Conservation (phyloP, 2,329 filamentous ascomycete species). For the Apiospora kogelbergensis region DNA sequence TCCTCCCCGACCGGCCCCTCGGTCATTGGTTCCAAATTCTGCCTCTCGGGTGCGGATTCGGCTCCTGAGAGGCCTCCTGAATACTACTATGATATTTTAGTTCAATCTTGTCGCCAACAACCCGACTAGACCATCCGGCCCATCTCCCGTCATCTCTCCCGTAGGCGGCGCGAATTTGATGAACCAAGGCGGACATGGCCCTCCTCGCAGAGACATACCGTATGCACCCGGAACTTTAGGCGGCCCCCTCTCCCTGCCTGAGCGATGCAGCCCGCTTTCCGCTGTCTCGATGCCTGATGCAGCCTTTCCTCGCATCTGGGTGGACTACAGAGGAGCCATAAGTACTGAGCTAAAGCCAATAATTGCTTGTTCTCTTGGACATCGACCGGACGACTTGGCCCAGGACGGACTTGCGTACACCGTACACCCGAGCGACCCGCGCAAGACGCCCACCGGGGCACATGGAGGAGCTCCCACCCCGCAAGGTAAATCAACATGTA, state of each 20-base stretch:
- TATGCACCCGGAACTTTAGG: background rate
- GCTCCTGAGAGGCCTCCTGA: background rate
- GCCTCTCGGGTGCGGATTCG: background rate
- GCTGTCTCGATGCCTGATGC: background rate
- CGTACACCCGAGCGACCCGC: background rate
- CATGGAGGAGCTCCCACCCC: background rate
- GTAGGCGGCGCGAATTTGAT: background rate
- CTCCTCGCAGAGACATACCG: background rate
- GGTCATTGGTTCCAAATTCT: background rate
- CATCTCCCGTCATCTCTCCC: background rate
- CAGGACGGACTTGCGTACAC: no score
- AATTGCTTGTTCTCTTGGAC: background rate
- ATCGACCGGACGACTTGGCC: background rate
- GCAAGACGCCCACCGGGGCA: background rate
- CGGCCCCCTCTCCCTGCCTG: background rate
- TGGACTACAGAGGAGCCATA: background rate
- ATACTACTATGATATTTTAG: background rate
- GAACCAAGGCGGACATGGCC: background rate
- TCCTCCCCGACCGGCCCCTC: background rate
- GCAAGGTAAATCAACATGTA: background rate
- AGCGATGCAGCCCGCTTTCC: background rate
- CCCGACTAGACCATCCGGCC: background rate
- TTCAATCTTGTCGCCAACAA: background rate
- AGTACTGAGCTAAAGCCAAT: background rate
- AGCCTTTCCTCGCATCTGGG: background rate